These are phyloP conservation scores for Albifimbria verrucaria DNA, from an alignment of 2,329 filamentous ascomycete genomes.

Conservation along the genomic window DNA sequence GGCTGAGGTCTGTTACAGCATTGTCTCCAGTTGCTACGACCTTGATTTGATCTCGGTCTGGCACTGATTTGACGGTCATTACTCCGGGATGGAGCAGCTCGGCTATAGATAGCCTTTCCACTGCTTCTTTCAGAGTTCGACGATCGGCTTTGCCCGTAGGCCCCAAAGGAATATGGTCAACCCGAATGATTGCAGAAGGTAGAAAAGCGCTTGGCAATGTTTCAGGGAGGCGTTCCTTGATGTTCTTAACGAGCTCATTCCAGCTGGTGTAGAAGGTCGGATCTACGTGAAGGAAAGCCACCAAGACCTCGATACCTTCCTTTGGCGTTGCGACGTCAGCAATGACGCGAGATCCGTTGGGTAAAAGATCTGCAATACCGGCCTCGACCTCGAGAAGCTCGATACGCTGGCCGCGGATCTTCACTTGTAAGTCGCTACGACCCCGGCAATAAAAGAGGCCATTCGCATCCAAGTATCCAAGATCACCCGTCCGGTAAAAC, in stretches of 20 bases:
- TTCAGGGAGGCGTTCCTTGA: not conserved
- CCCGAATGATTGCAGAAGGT: not conserved
- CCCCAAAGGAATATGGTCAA: too few species aligned
- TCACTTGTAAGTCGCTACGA: conserved; percentile 51
- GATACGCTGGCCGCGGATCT: conserved; percentile 49
- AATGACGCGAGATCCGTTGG: not conserved
- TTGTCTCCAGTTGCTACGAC: too few species aligned
- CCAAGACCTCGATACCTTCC: not conserved
- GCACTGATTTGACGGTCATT: too few species aligned
- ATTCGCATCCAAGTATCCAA: conserved; percentile 21
- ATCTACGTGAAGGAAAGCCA: not conserved
- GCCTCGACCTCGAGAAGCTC: conserved; percentile 30
- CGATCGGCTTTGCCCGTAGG: too few species aligned
- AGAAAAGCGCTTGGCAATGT: not conserved
- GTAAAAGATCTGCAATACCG: not conserved
- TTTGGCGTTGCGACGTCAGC: not conserved
- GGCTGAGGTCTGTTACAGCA: too few species aligned
- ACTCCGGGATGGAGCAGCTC: too few species aligned
- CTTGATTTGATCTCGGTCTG: too few species aligned
- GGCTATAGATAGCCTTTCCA: too few species aligned
- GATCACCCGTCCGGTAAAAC: conserved; percentile 10
- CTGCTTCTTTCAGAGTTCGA: too few species aligned
- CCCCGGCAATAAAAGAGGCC: conserved; percentile 37
- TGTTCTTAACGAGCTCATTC: not conserved
- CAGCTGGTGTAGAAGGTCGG: not conserved